Conservation (phyloP, 192 early-diverging fungal species). For the Coemansia sp. region DNA sequence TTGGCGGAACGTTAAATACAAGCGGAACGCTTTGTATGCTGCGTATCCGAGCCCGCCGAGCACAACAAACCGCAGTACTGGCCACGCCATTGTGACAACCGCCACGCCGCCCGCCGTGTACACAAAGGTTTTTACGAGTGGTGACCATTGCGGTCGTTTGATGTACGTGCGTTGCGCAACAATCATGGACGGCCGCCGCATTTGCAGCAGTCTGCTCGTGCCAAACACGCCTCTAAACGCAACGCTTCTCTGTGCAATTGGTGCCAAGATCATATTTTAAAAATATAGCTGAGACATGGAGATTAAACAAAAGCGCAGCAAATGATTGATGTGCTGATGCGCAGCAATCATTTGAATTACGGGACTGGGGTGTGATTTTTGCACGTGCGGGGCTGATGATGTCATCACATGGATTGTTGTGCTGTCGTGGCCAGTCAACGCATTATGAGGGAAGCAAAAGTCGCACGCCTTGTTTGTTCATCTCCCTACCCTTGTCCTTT, state of each 20-base stretch:
- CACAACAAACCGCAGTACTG: slow-evolving; percentile 36
- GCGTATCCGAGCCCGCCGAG: slow-evolving; percentile 38
- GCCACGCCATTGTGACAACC: slow-evolving; percentile 35
- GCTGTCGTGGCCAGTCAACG: not conserved
- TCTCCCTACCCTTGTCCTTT: not conserved
- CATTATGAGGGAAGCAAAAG: not conserved
- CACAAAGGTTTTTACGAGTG: slow-evolving; percentile 25
- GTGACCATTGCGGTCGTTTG: slow-evolving; percentile 3
- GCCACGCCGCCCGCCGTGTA: slow-evolving; percentile 35
- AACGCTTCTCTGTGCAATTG: not conserved
- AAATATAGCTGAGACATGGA: not conserved
- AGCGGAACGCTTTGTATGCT: slow-evolving; percentile 17
- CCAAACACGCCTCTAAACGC: not conserved
- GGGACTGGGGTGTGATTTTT: not conserved
- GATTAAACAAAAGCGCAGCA: not conserved
- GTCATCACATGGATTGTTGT: not conserved
- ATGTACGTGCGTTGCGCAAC: not conserved
- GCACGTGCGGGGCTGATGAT: slow-evolving; percentile 1
- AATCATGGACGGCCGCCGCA: not conserved
- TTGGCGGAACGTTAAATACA: slow-evolving; percentile 9
- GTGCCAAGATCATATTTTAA: not conserved
- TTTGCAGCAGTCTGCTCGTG: not conserved
- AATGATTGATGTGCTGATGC: not conserved
- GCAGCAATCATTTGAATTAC: not conserved
- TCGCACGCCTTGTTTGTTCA: not conserved